phyloP scores from a whole-genome alignment of 345 rosid genomes.

The Trapa bicornis region DNA sequence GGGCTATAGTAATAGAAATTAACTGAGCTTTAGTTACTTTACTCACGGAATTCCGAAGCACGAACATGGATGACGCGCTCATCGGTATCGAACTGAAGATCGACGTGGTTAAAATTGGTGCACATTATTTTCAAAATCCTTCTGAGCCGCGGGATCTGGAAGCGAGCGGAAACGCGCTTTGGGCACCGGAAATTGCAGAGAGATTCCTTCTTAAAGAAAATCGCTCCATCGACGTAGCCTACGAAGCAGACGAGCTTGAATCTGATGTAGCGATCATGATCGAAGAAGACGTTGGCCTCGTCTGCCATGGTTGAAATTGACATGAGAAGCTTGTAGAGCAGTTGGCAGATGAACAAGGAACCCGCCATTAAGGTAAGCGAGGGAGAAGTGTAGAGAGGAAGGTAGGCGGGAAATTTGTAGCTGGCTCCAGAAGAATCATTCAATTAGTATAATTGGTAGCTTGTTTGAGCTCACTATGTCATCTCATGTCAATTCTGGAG shows the following conservation, averaged over 20 bases:
- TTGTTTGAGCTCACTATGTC: too few species aligned
- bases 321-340: background rate
- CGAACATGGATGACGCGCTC: background rate
- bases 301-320: background rate
- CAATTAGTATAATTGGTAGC: too few species aligned
- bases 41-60: background rate
- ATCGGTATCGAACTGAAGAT: background rate
- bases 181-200: background rate
- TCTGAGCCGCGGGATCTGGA: background rate
- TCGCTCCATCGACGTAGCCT: background rate
- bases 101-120: background rate
- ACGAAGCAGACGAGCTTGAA: constrained; percentile 1
- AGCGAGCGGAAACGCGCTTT: background rate
- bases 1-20: background rate
- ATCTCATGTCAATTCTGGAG: too few species aligned
- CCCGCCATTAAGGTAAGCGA: background rate
- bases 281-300: background rate
- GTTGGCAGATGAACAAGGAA: background rate
- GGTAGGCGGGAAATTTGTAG: background rate
- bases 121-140: background rate
- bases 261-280: background rate
- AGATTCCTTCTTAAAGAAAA: background rate
- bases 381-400: background rate
- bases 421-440: background rate
- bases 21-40: background rate